Conservation (phyloP, 2,329 filamentous ascomycete genomes). For the Drechslerella dactyloides region DNA sequence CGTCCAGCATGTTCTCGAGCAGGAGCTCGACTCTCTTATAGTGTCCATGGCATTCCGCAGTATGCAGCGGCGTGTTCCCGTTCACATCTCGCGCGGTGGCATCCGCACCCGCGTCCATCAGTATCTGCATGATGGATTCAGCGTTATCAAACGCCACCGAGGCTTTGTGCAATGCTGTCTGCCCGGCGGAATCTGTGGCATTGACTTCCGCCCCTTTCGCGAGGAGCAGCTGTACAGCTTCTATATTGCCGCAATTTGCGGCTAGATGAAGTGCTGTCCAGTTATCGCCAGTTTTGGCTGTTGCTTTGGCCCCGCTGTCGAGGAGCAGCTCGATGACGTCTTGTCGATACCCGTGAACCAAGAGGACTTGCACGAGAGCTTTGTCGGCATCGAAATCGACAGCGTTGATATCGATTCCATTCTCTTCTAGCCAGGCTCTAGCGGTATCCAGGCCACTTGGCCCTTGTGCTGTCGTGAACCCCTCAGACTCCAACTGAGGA, state of each 20-base stretch:
- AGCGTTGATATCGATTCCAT: too few species aligned
- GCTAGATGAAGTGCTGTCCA: not conserved
- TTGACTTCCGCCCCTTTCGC: not conserved
- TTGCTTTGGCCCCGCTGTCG: not conserved
- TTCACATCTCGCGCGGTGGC: not conserved
- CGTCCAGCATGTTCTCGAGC: too few species aligned
- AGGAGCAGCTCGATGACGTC: not conserved
- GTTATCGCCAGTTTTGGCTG: not conserved
- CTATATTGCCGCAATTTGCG: not conserved
- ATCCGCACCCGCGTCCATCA: not conserved
- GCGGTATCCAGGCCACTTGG: too few species aligned
- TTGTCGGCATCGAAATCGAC: not conserved
- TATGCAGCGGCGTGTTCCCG: constrained; percentile 32
- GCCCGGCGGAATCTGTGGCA: constrained; percentile 12
- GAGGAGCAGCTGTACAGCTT: not conserved
- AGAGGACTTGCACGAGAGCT: not conserved
- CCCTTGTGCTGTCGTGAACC: too few species aligned
- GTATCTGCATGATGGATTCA: not conserved
- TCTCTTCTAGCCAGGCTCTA: too few species aligned
- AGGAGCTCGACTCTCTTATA: too few species aligned
- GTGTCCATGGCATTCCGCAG: too few species aligned
- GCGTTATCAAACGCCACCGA: not conserved
- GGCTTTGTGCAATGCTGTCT: constrained; percentile 20
- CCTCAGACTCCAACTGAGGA: too few species aligned
- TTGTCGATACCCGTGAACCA: not conserved